A percentile compares a stretch with the other conserved stretches of the same genome.
These are phyloP conservation scores for Voacanga thouarsii DNA, from an alignment of 257 asterid species.

Conservation along the genomic window DNA sequence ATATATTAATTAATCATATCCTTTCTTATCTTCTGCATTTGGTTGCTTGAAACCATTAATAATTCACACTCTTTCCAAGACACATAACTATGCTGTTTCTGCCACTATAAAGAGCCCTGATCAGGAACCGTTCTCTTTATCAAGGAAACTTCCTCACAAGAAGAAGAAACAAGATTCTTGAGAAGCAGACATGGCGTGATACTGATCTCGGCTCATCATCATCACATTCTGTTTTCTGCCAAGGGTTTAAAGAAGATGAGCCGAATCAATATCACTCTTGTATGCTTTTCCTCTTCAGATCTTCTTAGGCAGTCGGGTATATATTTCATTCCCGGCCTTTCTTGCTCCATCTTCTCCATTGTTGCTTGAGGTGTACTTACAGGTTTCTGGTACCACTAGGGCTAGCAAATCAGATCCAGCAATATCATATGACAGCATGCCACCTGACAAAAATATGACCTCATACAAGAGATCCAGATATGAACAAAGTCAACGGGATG, in stretches of 20 bases:
- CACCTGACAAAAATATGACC: too few relatives aligned
- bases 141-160: neutral
- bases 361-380: neutral
- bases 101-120: neutral
- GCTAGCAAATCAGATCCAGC: too few relatives aligned
- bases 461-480: too few relatives aligned
- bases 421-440: too few relatives aligned
- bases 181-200: slow-evolving; percentile 40
- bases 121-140: neutral
- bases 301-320: too few relatives aligned
- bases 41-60: neutral
- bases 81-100: neutral
- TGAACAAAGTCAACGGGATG: too few relatives aligned
- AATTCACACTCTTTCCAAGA: neutral
- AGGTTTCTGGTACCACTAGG: neutral
- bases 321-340: neutral
- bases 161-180: neutral
- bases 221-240: neutral
- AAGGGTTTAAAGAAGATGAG: slow-evolving; percentile 29
- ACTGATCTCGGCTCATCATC: slow-evolving; percentile 31
- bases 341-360: neutral
- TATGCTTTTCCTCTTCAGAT: slow-evolving; percentile 33
- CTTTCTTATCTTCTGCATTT: neutral
- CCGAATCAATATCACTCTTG: slow-evolving; percentile 86
- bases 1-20: neutral